These are phyloP conservation scores for Ambrosiella xylebori DNA, from an alignment of 2,329 filamentous ascomycete species.

Conservation along the genomic window DNA sequence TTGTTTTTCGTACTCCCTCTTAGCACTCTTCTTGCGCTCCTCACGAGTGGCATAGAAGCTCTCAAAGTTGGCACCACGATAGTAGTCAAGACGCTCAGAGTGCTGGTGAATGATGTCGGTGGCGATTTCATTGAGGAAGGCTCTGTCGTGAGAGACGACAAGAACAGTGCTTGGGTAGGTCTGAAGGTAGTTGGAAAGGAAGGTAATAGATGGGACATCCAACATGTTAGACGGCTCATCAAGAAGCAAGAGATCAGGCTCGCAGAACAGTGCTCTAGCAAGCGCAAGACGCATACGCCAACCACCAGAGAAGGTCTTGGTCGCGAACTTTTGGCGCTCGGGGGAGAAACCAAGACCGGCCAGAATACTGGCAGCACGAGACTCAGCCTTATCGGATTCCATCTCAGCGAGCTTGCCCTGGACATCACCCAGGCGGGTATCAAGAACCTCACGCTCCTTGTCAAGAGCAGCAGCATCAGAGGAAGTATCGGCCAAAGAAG, in stretches of 20 bases:
- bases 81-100: slow-evolving; percentile 93
- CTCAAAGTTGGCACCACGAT: slow-evolving; percentile 93
- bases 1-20: slow-evolving; percentile 96
- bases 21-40: slow-evolving; percentile 88
- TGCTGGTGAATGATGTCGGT: slow-evolving; percentile 98
- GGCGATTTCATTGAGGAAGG: slow-evolving; percentile 97
- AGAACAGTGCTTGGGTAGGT: slow-evolving; percentile 85
- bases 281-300: slow-evolving; percentile 97
- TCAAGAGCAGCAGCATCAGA: slow-evolving; percentile 74
- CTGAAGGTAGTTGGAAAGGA: slow-evolving; percentile 90
- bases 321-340: slow-evolving; percentile 80
- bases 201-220: slow-evolving; percentile 98
- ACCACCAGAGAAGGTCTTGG: slow-evolving; percentile 97
- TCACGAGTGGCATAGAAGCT: slow-evolving; percentile 95
- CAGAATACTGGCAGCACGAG: slow-evolving; percentile 84
- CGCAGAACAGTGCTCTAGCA: slow-evolving; percentile 90
- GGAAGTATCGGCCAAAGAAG: slow-evolving; percentile 76
- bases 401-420: slow-evolving; percentile 88
- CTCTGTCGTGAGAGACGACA: slow-evolving; percentile 96
- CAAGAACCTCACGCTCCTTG: slow-evolving; percentile 72
- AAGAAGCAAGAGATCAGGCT: slow-evolving; percentile 85
- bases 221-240: slow-evolving; percentile 99
- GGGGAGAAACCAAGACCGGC: slow-evolving; percentile 92
- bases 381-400: slow-evolving; percentile 97
- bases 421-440: slow-evolving; percentile 79